These are phyloP conservation scores for Paecilomyces niveus DNA, from an alignment of 2,329 filamentous ascomycete species.

Conservation along the genomic window DNA sequence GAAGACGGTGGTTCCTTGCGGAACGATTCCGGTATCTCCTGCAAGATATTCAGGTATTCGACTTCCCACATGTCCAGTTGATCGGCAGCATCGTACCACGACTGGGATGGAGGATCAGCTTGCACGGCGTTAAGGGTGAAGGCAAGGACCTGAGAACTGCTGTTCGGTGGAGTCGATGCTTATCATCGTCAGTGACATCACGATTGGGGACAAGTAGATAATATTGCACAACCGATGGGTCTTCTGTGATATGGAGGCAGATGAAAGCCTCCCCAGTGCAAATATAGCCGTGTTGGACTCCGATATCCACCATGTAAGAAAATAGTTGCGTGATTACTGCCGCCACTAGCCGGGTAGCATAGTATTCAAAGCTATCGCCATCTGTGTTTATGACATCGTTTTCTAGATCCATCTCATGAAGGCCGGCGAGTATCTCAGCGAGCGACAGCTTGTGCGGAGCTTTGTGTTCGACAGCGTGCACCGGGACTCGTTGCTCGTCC, in stretches of 20 bases:
- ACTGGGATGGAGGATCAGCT: slow-evolving; percentile 11
- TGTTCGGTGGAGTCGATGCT: slow-evolving; percentile 20
- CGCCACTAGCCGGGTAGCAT: slow-evolving; percentile 16
- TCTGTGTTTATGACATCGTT: slow-evolving; percentile 18
- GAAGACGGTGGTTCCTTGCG: too few relatives aligned
- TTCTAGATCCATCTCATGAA: slow-evolving; percentile 17
- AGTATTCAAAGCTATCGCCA: slow-evolving; percentile 16
- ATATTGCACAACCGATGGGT: slow-evolving; percentile 17
- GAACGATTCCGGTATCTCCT: too few relatives aligned
- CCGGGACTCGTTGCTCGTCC: slow-evolving; percentile 12
- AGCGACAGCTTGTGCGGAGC: slow-evolving; percentile 18
- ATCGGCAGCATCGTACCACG: slow-evolving; percentile 16
- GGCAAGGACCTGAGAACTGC: slow-evolving; percentile 23
- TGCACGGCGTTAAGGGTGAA: slow-evolving; percentile 24
- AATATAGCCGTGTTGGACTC: slow-evolving; percentile 20
- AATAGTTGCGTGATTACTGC: slow-evolving; percentile 19
- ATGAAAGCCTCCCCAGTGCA: slow-evolving; percentile 24
- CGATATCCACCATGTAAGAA: slow-evolving; percentile 19
- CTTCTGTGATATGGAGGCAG: slow-evolving; percentile 19
- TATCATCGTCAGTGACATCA: slow-evolving; percentile 15
- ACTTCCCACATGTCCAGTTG: not conserved
- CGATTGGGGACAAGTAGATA: slow-evolving; percentile 17
- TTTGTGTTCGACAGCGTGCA: slow-evolving; percentile 20
- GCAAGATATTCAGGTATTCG: too few relatives aligned
- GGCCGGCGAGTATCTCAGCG: slow-evolving; percentile 17